Percentiles rank a stretch among this genome's conserved stretches.
Conservation (phyloP, 2,329 filamentous ascomycete genomes). For the Verticillium zaregamsianum region DNA sequence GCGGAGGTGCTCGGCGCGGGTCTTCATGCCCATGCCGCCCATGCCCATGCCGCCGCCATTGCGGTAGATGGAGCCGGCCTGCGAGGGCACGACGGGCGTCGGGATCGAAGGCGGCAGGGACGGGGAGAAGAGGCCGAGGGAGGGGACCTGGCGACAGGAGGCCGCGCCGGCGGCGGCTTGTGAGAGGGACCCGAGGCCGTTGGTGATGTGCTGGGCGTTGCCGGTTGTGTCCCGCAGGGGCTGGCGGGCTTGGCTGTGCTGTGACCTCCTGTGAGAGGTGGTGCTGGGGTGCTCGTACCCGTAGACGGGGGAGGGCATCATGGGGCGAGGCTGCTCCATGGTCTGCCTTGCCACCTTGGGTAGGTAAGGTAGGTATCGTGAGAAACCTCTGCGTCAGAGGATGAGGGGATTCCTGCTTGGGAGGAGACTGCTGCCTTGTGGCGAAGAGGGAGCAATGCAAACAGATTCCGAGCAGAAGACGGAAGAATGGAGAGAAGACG, state of each 20-base stretch:
- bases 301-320: constrained; percentile 46
- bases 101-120: constrained; percentile 44
- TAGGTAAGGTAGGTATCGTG: not conserved
- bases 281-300: constrained; percentile 39
- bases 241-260: constrained; percentile 14
- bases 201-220: constrained; percentile 37
- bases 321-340: constrained; percentile 33
- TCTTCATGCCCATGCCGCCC: constrained; percentile 18
- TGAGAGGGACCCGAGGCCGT: not conserved
- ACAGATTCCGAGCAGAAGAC: constrained; percentile 2
- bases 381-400: not conserved
- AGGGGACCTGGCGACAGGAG: constrained; percentile 38
- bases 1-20: constrained; percentile 19
- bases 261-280: constrained; percentile 23
- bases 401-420: not conserved
- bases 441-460: constrained; percentile 3
- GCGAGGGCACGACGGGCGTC: constrained; percentile 47
- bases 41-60: constrained; percentile 15
- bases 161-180: not conserved
- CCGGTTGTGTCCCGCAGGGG: constrained; percentile 49
- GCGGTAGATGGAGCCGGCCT: constrained; percentile 33
- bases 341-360: not conserved
- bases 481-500: constrained; percentile 3
- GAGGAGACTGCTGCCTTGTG: not conserved
- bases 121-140: constrained; percentile 36